Conservation (phyloP, 148 eudicot species). For the Silene latifolia region DNA sequence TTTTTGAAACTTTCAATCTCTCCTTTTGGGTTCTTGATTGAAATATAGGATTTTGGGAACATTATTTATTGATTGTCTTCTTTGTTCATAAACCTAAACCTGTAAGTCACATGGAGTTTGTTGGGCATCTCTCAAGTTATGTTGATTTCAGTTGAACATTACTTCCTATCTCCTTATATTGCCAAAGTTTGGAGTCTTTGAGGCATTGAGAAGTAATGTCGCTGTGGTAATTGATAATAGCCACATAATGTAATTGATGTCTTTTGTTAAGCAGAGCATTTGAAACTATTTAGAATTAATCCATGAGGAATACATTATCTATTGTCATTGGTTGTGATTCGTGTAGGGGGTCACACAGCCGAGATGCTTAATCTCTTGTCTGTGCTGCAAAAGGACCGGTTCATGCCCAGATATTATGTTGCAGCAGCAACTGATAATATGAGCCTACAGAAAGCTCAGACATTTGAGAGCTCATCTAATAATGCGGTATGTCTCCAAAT, state of each 20-base stretch:
- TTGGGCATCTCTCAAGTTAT: background rate
- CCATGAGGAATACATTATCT: no score
- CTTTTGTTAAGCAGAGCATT: background rate
- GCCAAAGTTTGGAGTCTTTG: no score
- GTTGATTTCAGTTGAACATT: background rate
- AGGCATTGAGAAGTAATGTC: no score
- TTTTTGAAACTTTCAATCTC: background rate
- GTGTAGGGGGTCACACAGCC: conserved; percentile 92
- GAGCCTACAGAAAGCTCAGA: conserved; percentile 89
- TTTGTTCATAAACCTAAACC: background rate
- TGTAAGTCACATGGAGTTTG: background rate
- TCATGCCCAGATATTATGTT: conserved; percentile 68
- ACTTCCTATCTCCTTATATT: no score
- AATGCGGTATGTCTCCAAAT: conserved; percentile 37
- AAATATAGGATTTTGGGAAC: background rate
- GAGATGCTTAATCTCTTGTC: conserved; percentile 83
- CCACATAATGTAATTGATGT: background rate
- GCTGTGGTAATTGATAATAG: no score
- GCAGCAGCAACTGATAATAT: conserved; percentile 93
- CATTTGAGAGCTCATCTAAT: conserved; percentile 46
- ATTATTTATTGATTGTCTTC: background rate
- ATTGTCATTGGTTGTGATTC: conserved; percentile 11
- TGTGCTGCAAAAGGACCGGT: conserved; percentile 54
- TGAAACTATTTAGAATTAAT: background rate
- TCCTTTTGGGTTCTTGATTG: background rate